Conservation (phyloP, 2,329 filamentous ascomycete species). For the Harringtonia lauricola region DNA sequence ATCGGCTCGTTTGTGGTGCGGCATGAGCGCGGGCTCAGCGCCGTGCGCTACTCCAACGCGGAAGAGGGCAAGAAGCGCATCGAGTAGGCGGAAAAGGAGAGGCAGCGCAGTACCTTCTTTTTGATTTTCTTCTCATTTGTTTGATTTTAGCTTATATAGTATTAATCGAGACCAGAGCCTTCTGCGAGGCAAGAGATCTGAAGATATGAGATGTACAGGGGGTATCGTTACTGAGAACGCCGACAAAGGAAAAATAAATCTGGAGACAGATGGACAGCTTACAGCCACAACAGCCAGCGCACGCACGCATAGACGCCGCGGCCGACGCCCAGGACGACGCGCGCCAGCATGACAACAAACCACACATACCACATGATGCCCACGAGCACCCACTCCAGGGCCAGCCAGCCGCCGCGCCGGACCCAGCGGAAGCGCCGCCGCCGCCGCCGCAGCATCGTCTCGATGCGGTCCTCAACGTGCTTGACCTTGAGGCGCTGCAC, state of each 20-base stretch:
- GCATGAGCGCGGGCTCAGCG: conserved; percentile 77
- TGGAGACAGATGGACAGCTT: no score
- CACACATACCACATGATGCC: conserved; percentile 92
- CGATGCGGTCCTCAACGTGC: conserved; percentile 65
- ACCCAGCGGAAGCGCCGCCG: conserved; percentile 61
- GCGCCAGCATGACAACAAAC: conserved; percentile 71
- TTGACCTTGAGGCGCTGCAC: conserved; percentile 73
- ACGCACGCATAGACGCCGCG: conserved; percentile 47
- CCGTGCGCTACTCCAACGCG: conserved; percentile 68
- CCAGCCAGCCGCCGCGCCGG: conserved; percentile 64
- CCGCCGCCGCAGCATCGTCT: conserved; percentile 62
- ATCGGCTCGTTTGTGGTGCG: conserved; percentile 63
- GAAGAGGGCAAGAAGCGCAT: conserved; percentile 99
- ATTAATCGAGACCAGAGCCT: no score
- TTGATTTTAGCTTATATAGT: not conserved
- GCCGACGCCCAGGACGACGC: conserved; percentile 52
- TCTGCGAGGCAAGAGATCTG: no score
- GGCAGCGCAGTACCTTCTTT: not conserved
- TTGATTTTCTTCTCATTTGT: not conserved
- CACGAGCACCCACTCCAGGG: conserved; percentile 79
- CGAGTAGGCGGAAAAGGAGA: conserved; percentile 41
- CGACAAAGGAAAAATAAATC: no score
- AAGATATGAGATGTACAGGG: not conserved
- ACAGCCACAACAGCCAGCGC: conserved; percentile 81
- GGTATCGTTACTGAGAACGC: not conserved